Base-by-base conservation (phyloP, 139 green algal genomes). In the Chlorella sp. region DNA sequence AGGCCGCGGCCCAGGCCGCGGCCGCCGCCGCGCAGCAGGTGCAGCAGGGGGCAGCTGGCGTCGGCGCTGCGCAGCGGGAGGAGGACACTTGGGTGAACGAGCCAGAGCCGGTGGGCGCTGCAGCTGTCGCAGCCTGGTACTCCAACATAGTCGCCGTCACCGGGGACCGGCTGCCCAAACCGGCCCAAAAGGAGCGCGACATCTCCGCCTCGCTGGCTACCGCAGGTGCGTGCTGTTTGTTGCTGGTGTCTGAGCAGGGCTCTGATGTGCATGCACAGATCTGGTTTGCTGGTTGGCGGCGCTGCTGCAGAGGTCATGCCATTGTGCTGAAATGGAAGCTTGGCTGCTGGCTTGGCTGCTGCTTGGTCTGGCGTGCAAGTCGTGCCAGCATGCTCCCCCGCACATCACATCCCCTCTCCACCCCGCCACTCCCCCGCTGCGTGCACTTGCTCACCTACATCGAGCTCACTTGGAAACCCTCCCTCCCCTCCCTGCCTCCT, bases 141-240 rank as follows among this genome's bases (percentile, higher is more conserved):
- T 83, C 83, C 11, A 40, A 84, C 56, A 20, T 81, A 1, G 36
- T 87, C 44, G 36, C 56, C 2, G 16, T 43, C 28, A 40, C 28
- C 40, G 83, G 83, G 40, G 74, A 87, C 48, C 70, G 46, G 0
- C n/a, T 78, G 60, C 44, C 68, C 19, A 69, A 87, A 72, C 2
- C 48, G 26, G 40, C 60, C 28, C 48, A 64, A 26, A 14, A n/a
- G 43, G 65, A 73, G 54, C 81, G 73, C 13, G 73, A 85, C 54
- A 73, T 80, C 41, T 78, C 82, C 0, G 82, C 73, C n/a, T 78
- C 82, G 19, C 82, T 79, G 34, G 82, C 82, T n/a, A 75, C 73
- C 2, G 82, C 82, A 34, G 73, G 67, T 82, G 46, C 30, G 67
- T 7, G 17, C 5, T 1, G 26, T 17, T 65, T 38, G 36, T 2